Evolutionary conservation across 2,329 filamentous ascomycete species (phyloP).

Genomic region (Beauveria sp.): DNA sequence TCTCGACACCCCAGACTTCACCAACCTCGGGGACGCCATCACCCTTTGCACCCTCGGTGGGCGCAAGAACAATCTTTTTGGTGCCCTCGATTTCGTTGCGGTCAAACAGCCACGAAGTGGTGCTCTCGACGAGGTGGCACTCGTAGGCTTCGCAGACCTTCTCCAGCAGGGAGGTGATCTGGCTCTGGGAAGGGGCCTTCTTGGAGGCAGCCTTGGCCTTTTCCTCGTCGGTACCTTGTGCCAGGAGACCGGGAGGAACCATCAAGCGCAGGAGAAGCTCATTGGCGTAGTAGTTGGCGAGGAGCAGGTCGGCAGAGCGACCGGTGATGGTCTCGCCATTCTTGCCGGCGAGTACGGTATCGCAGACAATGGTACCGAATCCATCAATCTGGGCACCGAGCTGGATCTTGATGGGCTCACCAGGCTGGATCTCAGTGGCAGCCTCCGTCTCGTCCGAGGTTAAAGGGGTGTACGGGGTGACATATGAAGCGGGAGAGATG

Average conservation of each 20-base stretch:
- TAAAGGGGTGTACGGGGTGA: slow-evolving; percentile 95
- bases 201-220: slow-evolving; percentile 81
- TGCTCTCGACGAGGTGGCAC: slow-evolving; percentile 92
- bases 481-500: slow-evolving; percentile 84
- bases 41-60: slow-evolving; percentile 79
- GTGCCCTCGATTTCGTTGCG: slow-evolving; percentile 94
- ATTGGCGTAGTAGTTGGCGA: slow-evolving; percentile 92
- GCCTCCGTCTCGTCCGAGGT: slow-evolving; percentile 82
- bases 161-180: slow-evolving; percentile 82
- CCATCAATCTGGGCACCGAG: slow-evolving; percentile 98
- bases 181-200: slow-evolving; percentile 76
- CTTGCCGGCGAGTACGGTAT: slow-evolving; percentile 73
- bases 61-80: slow-evolving; percentile 95
- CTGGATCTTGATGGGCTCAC: slow-evolving; percentile 93
- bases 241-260: slow-evolving; percentile 80
- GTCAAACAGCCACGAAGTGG: slow-evolving; percentile 93
- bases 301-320: slow-evolving; percentile 75
- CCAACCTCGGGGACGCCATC: slow-evolving; percentile 82
- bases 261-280: slow-evolving; percentile 88
- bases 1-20: slow-evolving; percentile 97
- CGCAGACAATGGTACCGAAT: slow-evolving; percentile 91
- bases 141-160: slow-evolving; percentile 89
- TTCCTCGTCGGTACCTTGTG: slow-evolving; percentile 82
- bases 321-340: slow-evolving; percentile 60
- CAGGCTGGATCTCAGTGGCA: slow-evolving; percentile 67